Percentiles rank a stretch among this genome's conserved stretches.
phyloP scores from a whole-genome alignment of 1,139 yeast genomes.

The Lodderomyces metapsilosis region DNA sequence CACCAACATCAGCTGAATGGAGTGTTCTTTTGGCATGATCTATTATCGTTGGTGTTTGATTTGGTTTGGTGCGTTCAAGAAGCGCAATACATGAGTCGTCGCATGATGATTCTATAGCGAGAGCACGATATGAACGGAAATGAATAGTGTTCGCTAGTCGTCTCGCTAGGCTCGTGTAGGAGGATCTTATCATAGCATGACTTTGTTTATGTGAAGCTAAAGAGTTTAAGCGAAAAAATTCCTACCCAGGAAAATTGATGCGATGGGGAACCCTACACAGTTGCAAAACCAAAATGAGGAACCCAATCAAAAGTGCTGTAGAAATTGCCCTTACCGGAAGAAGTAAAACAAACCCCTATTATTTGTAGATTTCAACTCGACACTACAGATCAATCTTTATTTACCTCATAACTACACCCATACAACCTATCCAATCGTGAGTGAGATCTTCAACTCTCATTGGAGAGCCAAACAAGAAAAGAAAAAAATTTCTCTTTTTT shows the following conservation, averaged over 20 bases:
- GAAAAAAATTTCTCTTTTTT: not conserved
- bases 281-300: no score
- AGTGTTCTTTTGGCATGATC: conserved; percentile 67
- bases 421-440: not conserved
- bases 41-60: conserved; percentile 48
- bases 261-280: no score
- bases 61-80: conserved; percentile 44
- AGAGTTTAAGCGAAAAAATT: not conserved
- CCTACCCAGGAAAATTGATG: not conserved
- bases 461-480: no score
- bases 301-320: no score
- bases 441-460: not conserved
- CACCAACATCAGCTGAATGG: conserved; percentile 68
- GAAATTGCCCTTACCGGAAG: no score
- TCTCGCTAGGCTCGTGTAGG: not conserved
- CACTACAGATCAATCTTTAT: no score
- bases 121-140: conserved; percentile 53
- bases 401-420: no score
- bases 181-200: not conserved
- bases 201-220: not conserved
- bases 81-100: conserved; percentile 92
- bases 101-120: conserved; percentile 91
- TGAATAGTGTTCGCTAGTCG: not conserved
- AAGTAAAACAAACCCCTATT: no score
- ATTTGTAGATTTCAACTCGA: no score